Conservation (phyloP, 2,329 filamentous ascomycete species). For the Elsinoe arachidis region DNA sequence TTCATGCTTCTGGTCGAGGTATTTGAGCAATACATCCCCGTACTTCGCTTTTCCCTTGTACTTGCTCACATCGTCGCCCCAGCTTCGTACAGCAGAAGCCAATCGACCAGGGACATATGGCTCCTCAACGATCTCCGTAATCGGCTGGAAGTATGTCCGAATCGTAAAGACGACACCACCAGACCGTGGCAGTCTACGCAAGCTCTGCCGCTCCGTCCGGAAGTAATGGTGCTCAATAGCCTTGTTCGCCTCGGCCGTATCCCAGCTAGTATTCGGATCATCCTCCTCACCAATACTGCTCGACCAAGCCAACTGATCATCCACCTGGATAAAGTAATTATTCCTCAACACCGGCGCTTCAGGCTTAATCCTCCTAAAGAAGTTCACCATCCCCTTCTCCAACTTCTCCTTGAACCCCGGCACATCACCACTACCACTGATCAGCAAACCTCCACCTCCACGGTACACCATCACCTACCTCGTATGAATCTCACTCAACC, state of each 20-base stretch:
- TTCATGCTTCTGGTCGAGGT: slow-evolving; percentile 63
- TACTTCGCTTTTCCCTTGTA: slow-evolving; percentile 77
- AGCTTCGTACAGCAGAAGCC: slow-evolving; percentile 70
- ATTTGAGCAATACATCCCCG: slow-evolving; percentile 63
- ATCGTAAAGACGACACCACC: slow-evolving; percentile 61
- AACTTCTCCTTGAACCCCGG: slow-evolving; percentile 63
- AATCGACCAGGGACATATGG: slow-evolving; percentile 69
- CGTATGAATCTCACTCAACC: slow-evolving; percentile 69
- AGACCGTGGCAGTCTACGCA: slow-evolving; percentile 41
- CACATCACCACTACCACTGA: slow-evolving; percentile 52
- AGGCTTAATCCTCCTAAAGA: slow-evolving; percentile 64
- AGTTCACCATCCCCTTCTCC: slow-evolving; percentile 70
- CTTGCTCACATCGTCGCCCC: slow-evolving; percentile 65
- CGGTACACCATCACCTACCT: neutral
- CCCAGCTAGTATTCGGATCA: slow-evolving; percentile 56
- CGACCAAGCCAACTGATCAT: slow-evolving; percentile 68
- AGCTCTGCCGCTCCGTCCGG: slow-evolving; percentile 63
- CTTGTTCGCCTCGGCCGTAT: slow-evolving; percentile 64
- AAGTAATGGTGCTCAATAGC: slow-evolving; percentile 68
- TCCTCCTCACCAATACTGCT: slow-evolving; percentile 69
- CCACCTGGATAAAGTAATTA: slow-evolving; percentile 85
- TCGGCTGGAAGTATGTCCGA: slow-evolving; percentile 67
- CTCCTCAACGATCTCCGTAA: slow-evolving; percentile 60
- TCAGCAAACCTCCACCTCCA: neutral
- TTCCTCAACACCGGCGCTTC: slow-evolving; percentile 61